Evolutionary conservation across 2,329 filamentous ascomycete genomes (phyloP).

Genomic region (Incumbomyces lentus): DNA sequence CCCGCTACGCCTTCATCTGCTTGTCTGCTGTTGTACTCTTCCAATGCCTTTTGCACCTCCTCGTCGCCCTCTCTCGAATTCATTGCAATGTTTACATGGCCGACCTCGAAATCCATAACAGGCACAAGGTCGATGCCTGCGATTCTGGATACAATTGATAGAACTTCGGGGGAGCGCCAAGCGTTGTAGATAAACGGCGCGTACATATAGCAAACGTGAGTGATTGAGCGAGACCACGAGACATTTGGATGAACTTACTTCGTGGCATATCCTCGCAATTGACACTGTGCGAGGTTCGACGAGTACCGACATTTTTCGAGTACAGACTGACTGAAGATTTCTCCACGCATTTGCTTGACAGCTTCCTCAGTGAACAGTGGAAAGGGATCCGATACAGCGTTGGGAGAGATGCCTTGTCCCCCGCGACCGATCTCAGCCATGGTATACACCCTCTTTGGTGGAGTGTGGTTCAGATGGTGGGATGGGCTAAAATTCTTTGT

Average conservation of each 20-base stretch:
- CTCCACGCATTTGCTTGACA: slow-evolving; percentile 48
- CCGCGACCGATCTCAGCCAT: slow-evolving; percentile 52
- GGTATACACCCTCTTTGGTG: slow-evolving; percentile 41
- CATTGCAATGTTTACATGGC: slow-evolving; percentile 47
- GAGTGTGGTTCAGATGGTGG: slow-evolving; percentile 44
- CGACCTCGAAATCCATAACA: slow-evolving; percentile 48
- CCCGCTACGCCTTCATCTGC: slow-evolving; percentile 18
- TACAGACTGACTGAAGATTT: slow-evolving; percentile 47
- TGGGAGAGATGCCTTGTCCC: slow-evolving; percentile 47
- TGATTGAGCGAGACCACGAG: slow-evolving; percentile 8
- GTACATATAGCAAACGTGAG: slow-evolving; percentile 31
- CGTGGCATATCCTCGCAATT: slow-evolving; percentile 43
- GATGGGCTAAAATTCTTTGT: slow-evolving; percentile 37
- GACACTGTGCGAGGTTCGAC: slow-evolving; percentile 43
- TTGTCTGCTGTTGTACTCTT: slow-evolving; percentile 15
- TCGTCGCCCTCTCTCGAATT: slow-evolving; percentile 20
- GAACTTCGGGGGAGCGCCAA: slow-evolving; percentile 46
- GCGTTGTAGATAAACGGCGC: slow-evolving; percentile 52
- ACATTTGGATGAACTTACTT: slow-evolving; percentile 36
- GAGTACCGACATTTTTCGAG: slow-evolving; percentile 46
- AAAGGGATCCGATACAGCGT: slow-evolving; percentile 54
- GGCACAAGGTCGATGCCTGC: slow-evolving; percentile 50
- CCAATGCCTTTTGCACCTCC: slow-evolving; percentile 12
- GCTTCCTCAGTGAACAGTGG: slow-evolving; percentile 51
- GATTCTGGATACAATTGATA: slow-evolving; percentile 45